These are phyloP conservation scores for Rehmannia glutinosa DNA, from an alignment of 257 asterid genomes.

Conservation along the genomic window DNA sequence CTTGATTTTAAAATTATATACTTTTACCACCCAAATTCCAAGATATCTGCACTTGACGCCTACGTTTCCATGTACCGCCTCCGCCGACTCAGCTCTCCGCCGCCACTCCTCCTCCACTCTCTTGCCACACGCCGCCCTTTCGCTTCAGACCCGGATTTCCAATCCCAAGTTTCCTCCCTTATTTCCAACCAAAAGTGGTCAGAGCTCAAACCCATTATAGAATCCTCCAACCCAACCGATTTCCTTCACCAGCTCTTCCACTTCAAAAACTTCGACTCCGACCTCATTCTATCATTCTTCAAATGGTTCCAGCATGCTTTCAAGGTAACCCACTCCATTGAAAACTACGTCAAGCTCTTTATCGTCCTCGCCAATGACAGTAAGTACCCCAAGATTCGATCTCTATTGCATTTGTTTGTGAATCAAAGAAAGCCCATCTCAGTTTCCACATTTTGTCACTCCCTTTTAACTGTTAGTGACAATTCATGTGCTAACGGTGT, in stretches of 20 bases:
- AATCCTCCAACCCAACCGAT: conserved; percentile 33
- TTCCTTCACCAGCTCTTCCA: conserved; percentile 46
- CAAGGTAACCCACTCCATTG: conserved; percentile 39
- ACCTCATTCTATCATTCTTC: conserved; percentile 45
- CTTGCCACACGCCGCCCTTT: conserved; percentile 10
- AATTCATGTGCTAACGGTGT: conserved; percentile 47
- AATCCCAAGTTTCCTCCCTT: conserved; percentile 33
- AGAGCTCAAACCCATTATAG: conserved; percentile 36
- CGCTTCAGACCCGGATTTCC: conserved; percentile 24
- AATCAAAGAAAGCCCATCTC: conserved; percentile 32
- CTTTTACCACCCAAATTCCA: no score
- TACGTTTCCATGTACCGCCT: conserved; percentile 31
- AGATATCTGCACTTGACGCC: no score
- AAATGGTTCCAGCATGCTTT: conserved; percentile 59
- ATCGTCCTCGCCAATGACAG: conserved; percentile 49
- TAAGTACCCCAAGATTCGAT: conserved; percentile 59
- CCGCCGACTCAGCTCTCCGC: conserved; percentile 30
- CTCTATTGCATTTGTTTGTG: conserved; percentile 49
- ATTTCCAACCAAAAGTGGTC: conserved; percentile 63
- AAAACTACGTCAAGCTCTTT: conserved; percentile 39
- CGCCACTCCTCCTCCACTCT: conserved; percentile 20
- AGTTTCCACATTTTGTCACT: conserved; percentile 48
- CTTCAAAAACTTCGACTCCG: conserved; percentile 30
- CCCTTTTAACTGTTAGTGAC: conserved; percentile 45
- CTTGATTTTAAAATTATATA: no score